A percentile compares a stretch with the other conserved stretches of the same genome.
phyloP scores from a whole-genome alignment of 2,329 filamentous ascomycete species.

The Graphilbum sp. region DNA sequence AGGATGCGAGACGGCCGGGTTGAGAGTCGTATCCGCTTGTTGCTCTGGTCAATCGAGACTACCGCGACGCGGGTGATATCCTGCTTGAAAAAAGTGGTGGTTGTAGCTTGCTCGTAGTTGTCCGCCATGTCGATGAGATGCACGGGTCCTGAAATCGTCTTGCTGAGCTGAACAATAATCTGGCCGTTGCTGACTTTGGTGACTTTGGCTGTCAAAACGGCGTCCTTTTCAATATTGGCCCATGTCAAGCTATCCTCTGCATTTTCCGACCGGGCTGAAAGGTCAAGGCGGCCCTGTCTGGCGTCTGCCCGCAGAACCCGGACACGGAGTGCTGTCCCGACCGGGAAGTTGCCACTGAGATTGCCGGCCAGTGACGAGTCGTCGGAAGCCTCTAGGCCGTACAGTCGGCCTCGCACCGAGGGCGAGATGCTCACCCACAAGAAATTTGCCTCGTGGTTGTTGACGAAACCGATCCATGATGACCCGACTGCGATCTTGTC shows the following conservation, averaged over 20 bases:
- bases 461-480: slow-evolving; percentile 69
- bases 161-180: slow-evolving; percentile 71
- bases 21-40: slow-evolving; percentile 73
- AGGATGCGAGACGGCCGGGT: slow-evolving; percentile 75
- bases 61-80: slow-evolving; percentile 81
- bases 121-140: slow-evolving; percentile 73
- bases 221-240: slow-evolving; percentile 56
- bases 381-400: slow-evolving; percentile 70
- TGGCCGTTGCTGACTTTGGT: slow-evolving; percentile 76
- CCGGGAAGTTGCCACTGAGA: slow-evolving; percentile 63
- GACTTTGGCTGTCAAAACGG: slow-evolving; percentile 68
- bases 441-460: slow-evolving; percentile 66
- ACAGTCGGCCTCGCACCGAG: slow-evolving; percentile 69
- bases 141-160: slow-evolving; percentile 62
- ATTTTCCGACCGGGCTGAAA: slow-evolving; percentile 54
- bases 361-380: slow-evolving; percentile 67
- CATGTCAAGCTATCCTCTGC: slow-evolving; percentile 45
- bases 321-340: slow-evolving; percentile 77
- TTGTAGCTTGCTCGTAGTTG: slow-evolving; percentile 68
- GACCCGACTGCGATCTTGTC: slow-evolving; percentile 58
- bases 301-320: slow-evolving; percentile 60
- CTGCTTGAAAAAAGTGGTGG: slow-evolving; percentile 61
- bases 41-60: slow-evolving; percentile 60
- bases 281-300: slow-evolving; percentile 59
- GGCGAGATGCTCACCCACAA: slow-evolving; percentile 88